Conservation (phyloP, 2,329 filamentous ascomycete species). For the Paraconiothyrium brasiliense region DNA sequence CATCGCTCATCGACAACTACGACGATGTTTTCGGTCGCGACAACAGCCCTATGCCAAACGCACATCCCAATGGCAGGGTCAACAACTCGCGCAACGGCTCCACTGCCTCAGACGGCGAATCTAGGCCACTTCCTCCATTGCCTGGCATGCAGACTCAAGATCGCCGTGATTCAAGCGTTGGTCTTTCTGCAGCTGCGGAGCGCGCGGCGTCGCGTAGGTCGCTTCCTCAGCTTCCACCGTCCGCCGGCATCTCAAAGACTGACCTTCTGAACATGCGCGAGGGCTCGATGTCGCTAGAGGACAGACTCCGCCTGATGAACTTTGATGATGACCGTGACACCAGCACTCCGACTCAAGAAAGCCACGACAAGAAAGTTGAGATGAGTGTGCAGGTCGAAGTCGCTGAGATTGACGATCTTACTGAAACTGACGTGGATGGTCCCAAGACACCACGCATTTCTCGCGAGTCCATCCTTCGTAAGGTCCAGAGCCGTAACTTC, state of each 20-base stretch:
- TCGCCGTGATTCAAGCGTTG: slow-evolving; percentile 67
- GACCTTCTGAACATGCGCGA: slow-evolving; percentile 81
- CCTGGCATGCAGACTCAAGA: slow-evolving; percentile 68
- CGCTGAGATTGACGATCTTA: slow-evolving; percentile 44
- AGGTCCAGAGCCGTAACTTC: slow-evolving; percentile 74
- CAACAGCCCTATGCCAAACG: slow-evolving; percentile 72
- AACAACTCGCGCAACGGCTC: slow-evolving; percentile 71
- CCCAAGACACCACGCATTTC: slow-evolving; percentile 83
- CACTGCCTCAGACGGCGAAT: slow-evolving; percentile 78
- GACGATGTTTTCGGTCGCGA: slow-evolving; percentile 75
- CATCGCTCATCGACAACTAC: slow-evolving; percentile 61
- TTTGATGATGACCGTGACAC: slow-evolving; percentile 64
- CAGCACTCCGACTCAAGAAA: slow-evolving; percentile 49
- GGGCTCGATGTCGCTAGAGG: slow-evolving; percentile 81
- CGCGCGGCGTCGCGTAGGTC: slow-evolving; percentile 74
- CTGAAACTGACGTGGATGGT: slow-evolving; percentile 54
- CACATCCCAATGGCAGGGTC: slow-evolving; percentile 54
- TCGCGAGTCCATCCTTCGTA: slow-evolving; percentile 89
- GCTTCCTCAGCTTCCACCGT: slow-evolving; percentile 75
- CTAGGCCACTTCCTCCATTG: slow-evolving; percentile 85
- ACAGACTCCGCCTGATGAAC: slow-evolving; percentile 89
- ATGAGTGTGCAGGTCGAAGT: slow-evolving; percentile 45
- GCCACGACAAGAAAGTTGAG: slow-evolving; percentile 40
- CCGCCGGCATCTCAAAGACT: slow-evolving; percentile 74
- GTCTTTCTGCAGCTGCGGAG: slow-evolving; percentile 76